Evolutionary conservation across 2,329 filamentous ascomycete genomes (phyloP), one percentile per base, ranked within the genome.

Genomic region (Aspergillus vadensis): DNA sequence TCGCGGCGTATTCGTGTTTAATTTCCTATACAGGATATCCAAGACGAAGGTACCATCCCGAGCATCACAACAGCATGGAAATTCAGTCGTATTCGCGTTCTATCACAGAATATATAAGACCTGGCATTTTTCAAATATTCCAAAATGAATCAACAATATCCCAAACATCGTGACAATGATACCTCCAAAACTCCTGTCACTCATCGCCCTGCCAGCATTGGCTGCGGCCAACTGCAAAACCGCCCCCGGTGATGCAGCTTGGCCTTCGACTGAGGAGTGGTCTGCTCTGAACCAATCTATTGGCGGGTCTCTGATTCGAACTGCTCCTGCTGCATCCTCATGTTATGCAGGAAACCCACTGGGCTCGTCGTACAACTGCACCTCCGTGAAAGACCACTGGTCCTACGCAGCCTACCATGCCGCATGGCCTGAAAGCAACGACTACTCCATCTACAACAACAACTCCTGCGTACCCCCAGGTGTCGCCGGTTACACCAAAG

Each of bases 391-490:
- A 6, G 36, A 63, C 0, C 64, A 74, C 36, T 77, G 74, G 75
- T 59, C 59, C 0, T 71, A 68, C 12, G 67, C 67, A 0, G 54
- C 62, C 4, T 76, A 71, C 59, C 74, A 76, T 39, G 63, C 71
- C 0, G n/a, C 53, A 4, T 67, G 65, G 38, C 74, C 75, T 0
- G 75, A 77, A 32, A 70, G 68, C 2, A 70, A 74, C 47, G 69
- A 68, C 17, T 73, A 68, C 39, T 65, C 67, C 0, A 62, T 76
- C 7, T 75, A 65, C 47, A 66, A 70, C 0, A 75, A 76, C 55
- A 71, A 75, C 19, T 72, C 74, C 0, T 76, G 75, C 21, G 7
- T 77, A 1, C 74, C 75, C 0, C 67, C 68, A 1, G 62, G 57
- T 6, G 62, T 55, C 0, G 36, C 58, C 5, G 74, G 70, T 0